A percentile compares a stretch with the other conserved stretches of the same genome.
Conservation (phyloP, 805 yeast genomes). For the Candida tammaniensis region DNA sequence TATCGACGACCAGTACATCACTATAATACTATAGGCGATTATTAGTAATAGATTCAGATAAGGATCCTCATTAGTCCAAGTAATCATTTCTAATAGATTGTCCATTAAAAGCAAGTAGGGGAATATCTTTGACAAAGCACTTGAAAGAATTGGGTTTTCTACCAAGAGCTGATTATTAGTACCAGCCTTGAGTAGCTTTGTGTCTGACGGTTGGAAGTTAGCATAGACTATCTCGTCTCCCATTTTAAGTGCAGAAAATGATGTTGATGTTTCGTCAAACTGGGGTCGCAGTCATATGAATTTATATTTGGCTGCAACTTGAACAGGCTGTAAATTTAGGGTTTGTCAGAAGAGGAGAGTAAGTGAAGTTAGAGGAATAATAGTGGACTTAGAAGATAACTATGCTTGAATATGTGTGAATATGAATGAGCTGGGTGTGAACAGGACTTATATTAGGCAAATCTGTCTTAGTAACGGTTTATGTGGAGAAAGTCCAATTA, state of each 20-base stretch:
- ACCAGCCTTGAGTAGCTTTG: constrained; percentile 25
- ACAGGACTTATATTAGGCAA: too few species aligned
- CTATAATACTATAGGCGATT: constrained; percentile 34
- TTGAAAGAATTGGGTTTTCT: constrained; percentile 45
- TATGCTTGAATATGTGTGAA: too few species aligned
- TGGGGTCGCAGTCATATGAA: constrained; percentile 4
- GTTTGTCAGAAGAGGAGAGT: too few species aligned
- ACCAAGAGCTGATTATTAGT: constrained; percentile 31
- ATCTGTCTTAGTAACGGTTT: too few species aligned
- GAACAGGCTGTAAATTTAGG: too few species aligned
- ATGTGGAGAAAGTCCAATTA: too few species aligned
- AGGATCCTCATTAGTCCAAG: constrained; percentile 56
- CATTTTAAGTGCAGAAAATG: neutral
- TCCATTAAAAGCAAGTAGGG: constrained; percentile 48
- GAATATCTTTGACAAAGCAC: constrained; percentile 45
- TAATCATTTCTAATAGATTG: constrained; percentile 40
- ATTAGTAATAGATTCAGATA: constrained; percentile 45
- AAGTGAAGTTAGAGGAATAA: too few species aligned
- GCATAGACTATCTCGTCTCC: constrained; percentile 13
- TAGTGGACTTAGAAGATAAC: too few species aligned
- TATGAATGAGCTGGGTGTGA: too few species aligned
- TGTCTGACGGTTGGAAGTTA: constrained; percentile 37
- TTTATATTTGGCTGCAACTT: too few species aligned
- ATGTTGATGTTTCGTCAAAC: neutral
- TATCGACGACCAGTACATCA: constrained; percentile 43